Conservation (phyloP, 352 stramenopile genomes). For the Globisporangium camurandrum region DNA sequence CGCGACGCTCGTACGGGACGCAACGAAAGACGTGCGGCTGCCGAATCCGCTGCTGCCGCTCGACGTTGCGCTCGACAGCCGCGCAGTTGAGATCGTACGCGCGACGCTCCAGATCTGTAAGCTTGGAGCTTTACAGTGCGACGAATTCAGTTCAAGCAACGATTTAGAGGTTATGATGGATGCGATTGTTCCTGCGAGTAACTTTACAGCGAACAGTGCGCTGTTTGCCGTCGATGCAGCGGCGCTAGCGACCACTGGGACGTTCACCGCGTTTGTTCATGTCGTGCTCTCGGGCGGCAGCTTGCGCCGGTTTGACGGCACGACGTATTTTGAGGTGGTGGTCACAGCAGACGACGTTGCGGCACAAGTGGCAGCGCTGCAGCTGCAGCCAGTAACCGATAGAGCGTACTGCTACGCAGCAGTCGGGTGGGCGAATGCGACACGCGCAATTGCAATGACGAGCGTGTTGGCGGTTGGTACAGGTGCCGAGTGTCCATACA, state of each 20-base stretch:
- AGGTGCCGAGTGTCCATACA: constrained; percentile 37
- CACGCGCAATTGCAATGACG: constrained; percentile 9
- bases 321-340: constrained; percentile 46
- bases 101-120: constrained; percentile 42
- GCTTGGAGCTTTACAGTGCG: constrained; percentile 16
- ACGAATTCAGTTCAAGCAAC: constrained; percentile 32
- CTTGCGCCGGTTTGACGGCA: constrained; percentile 36
- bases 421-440: constrained; percentile 17
- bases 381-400: too few species aligned
- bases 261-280: constrained; percentile 34
- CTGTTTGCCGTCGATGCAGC: constrained; percentile 26
- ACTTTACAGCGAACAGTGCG: constrained; percentile 25
- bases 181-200: constrained; percentile 12
- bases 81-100: constrained; percentile 38
- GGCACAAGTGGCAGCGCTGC: too few species aligned
- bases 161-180: neutral
- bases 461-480: constrained; percentile 30
- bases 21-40: constrained; percentile 31
- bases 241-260: constrained; percentile 21
- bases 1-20: constrained; percentile 24
- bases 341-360: constrained; percentile 21
- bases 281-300: constrained; percentile 29
- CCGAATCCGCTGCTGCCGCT: constrained; percentile 28
- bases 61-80: constrained; percentile 16
- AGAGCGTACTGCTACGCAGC: constrained; percentile 55